Conservation (phyloP, 2,329 filamentous ascomycete genomes). For the Aureobasidium zeae region DNA sequence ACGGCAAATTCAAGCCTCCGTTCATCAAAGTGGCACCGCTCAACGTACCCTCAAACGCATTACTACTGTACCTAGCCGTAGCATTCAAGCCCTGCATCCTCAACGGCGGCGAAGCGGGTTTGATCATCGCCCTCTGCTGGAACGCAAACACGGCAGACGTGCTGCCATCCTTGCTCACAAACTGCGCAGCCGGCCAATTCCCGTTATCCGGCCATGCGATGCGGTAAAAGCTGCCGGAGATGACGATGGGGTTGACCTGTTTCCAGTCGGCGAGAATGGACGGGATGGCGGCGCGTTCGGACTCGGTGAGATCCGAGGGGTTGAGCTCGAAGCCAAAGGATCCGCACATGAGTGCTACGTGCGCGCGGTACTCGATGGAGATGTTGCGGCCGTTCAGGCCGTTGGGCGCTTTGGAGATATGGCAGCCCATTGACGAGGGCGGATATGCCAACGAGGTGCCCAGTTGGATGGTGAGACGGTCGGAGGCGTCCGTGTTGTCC, state of each 20-base stretch:
- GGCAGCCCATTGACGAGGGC: slow-evolving; percentile 55
- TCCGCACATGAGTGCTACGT: slow-evolving; percentile 60
- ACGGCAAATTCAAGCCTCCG: slow-evolving; percentile 46
- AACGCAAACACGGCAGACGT: slow-evolving; percentile 51
- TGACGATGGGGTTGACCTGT: slow-evolving; percentile 50
- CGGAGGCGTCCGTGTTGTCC: slow-evolving; percentile 54
- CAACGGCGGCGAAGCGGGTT: slow-evolving; percentile 46
- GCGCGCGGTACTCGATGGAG: slow-evolving; percentile 51
- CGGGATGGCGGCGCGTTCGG: slow-evolving; percentile 47
- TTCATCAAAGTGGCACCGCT: slow-evolving; percentile 56
- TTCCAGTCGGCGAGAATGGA: slow-evolving; percentile 46
- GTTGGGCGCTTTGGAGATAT: slow-evolving; percentile 54
- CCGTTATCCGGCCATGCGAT: slow-evolving; percentile 49
- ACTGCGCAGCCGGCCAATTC: slow-evolving; percentile 54
- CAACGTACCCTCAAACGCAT: slow-evolving; percentile 44
- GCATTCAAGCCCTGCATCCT: slow-evolving; percentile 50
- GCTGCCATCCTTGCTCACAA: slow-evolving; percentile 44
- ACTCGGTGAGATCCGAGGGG: slow-evolving; percentile 42
- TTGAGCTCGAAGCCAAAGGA: slow-evolving; percentile 58
- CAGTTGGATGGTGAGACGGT: slow-evolving; percentile 54
- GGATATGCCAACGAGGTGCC: slow-evolving; percentile 57
- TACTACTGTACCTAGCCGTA: slow-evolving; percentile 41
- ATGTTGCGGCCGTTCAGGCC: slow-evolving; percentile 47
- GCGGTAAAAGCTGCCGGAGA: slow-evolving; percentile 51
- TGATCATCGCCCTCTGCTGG: slow-evolving; percentile 45